These are phyloP conservation scores for Lagenidium giganteum DNA, from an alignment of 352 stramenopile genomes.

Conservation along the genomic window DNA sequence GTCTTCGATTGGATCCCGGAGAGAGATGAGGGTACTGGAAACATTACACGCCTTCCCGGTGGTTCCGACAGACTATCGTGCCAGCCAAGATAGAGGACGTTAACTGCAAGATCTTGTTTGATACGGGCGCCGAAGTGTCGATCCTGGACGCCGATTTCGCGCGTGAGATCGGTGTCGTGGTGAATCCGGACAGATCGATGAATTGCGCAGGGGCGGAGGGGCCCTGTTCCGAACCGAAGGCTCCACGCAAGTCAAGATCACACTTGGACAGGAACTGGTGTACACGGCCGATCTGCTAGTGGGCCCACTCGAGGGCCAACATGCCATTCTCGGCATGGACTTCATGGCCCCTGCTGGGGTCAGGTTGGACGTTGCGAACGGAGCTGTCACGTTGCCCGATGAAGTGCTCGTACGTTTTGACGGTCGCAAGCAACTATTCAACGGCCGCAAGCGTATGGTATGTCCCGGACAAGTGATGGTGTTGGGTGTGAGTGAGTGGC, in stretches of 20 bases:
- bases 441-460: not conserved
- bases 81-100: not conserved
- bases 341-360: too few species aligned
- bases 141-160: slow-evolving; percentile 9
- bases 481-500: not conserved
- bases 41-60: not conserved
- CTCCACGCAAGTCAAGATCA: too few species aligned
- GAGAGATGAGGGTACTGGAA: slow-evolving; percentile 9
- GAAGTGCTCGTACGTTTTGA: too few species aligned
- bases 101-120: not conserved
- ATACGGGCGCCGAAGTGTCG: slow-evolving; percentile 9
- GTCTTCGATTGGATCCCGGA: slow-evolving; percentile 2
- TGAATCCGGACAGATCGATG: not conserved
- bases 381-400: too few species aligned
- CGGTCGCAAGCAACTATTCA: not conserved
- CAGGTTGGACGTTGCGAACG: too few species aligned
- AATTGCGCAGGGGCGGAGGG: not conserved
- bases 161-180: not conserved
- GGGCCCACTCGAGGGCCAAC: too few species aligned
- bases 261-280: too few species aligned
- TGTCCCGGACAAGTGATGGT: not conserved
- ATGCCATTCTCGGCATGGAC: too few species aligned
- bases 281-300: too few species aligned
- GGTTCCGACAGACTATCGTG: slow-evolving; percentile 4
- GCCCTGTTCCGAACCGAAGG: slow-evolving; percentile 2